Evolutionary conservation across 1,284 basidiomycete genomes (phyloP), one percentile per base, ranked within the genome.

Genomic region (Anthracocystis setariae): DNA sequence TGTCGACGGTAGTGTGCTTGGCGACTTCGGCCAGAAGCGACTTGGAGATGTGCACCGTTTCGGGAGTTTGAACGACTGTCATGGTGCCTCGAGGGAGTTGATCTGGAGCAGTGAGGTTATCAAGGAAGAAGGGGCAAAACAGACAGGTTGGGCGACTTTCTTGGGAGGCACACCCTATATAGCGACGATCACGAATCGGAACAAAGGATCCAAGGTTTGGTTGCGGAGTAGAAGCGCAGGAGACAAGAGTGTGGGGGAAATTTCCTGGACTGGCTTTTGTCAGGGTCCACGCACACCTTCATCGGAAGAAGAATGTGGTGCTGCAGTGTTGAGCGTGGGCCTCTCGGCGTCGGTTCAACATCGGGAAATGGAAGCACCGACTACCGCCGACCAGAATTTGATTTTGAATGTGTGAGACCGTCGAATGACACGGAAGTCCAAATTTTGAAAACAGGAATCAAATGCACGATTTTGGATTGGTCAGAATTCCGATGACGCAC

Each of bases 401-500:
- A 8, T 18, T 38, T 38, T 38, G 5, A 8, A 5, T 15, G 29
- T 38, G 37, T 38, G 37, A 38, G 12, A 17, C 37, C 17, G 37
- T 17, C 15, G 12, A 15, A 15, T 18, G 37, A 15, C 15, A 38
- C 15, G 15, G 17, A 38, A 38, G 7, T 37, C 23, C 29, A 29
- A 29, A 12, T 29, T 29, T 5, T 7, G 29, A 12, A 5, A 12
- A 29, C 29, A 29, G 29, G 29, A 29, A 5, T 10, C 48, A 51
- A 63, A 63, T 56, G 33, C 48, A 18, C 44, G 37, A 24, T 20
- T 20, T 38, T 21, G 48, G 60, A 63, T 63, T 63, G 60, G 60
- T 63, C 60, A 63, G 60, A 56, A 46, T 32, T 32, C 43, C 37
- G 32, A 33, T 1, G 10, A 20, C 32, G 23, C n/a, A 13, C 25